These are phyloP conservation scores for Lasiodiplodia sp. DNA, from an alignment of 2,329 filamentous ascomycete genomes.

Conservation along the genomic window DNA sequence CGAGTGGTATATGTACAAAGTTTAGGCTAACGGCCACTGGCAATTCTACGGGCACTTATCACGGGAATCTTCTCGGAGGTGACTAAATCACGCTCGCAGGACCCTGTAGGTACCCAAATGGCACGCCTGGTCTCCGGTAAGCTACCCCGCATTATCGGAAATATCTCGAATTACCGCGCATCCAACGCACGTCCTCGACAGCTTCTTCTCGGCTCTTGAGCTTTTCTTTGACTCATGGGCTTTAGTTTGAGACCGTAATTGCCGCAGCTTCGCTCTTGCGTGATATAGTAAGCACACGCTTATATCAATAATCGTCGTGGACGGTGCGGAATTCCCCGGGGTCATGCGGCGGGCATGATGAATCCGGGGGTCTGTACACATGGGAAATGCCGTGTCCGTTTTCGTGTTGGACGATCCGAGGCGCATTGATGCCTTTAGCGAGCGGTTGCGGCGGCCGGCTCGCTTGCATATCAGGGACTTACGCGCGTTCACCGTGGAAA, in stretches of 20 bases:
- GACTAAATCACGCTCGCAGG: not conserved
- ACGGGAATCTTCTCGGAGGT: not conserved
- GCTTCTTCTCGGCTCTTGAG: conserved; percentile 10
- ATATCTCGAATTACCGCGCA: not conserved
- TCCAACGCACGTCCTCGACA: conserved; percentile 3
- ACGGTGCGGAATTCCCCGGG: not conserved
- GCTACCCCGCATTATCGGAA: conserved; percentile 18
- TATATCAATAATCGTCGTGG: not conserved
- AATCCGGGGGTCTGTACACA: not conserved
- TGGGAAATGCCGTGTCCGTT: not conserved
- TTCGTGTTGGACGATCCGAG: conserved; percentile 1
- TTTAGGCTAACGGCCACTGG: not conserved
- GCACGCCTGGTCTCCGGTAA: conserved; percentile 1
- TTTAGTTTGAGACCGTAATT: not conserved
- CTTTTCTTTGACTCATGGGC: conserved; percentile 1
- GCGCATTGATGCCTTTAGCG: not conserved
- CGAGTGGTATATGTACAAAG: too few species aligned
- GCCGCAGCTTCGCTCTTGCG: not conserved
- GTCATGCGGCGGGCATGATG: too few species aligned
- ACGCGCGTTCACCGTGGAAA: not conserved
- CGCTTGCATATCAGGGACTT: conserved; percentile 1
- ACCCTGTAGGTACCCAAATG: conserved; percentile 1
- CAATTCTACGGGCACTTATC: not conserved
- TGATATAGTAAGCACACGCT: not conserved
- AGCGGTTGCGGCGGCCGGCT: not conserved